Evolutionary conservation across 495 filamentous ascomycete genomes (phyloP).

Genomic region (Chlorociboria aeruginascens): DNA sequence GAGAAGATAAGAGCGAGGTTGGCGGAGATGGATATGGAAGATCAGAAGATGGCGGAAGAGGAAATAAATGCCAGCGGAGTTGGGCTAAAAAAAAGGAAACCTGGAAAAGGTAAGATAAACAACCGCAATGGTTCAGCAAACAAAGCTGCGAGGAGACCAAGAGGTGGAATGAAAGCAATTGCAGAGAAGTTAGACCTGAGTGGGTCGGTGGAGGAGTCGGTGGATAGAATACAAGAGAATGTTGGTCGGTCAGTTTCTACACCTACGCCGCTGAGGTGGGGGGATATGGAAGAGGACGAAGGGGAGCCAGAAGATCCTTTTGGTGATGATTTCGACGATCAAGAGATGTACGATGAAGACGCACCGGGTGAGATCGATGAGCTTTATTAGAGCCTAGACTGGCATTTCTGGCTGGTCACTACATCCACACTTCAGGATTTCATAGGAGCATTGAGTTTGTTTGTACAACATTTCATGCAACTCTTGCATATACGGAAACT

Average conservation of each 20-base stretch:
- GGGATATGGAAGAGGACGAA: neutral
- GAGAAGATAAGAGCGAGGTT: neutral
- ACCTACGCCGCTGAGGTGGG: neutral
- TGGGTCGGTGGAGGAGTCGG: neutral
- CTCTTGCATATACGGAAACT: too few species aligned
- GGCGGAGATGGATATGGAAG: conserved; percentile 7
- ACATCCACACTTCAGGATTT: too few species aligned
- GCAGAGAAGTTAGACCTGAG: neutral
- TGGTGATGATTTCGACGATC: neutral
- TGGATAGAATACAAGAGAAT: neutral
- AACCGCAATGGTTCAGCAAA: neutral
- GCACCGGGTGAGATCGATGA: neutral
- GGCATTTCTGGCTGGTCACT: too few species aligned
- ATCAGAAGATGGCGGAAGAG: neutral
- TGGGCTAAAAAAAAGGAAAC: neutral
- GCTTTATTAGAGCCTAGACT: too few species aligned
- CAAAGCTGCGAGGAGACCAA: neutral
- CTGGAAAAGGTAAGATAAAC: neutral
- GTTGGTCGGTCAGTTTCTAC: neutral
- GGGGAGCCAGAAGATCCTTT: neutral
- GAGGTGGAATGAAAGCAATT: neutral
- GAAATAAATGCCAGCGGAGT: neutral
- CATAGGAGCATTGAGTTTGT: too few species aligned
- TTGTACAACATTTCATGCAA: too few species aligned
- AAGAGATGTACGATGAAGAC: neutral